A percentile compares a stretch with the other conserved stretches of the same genome.
Evolutionary conservation across 2,329 filamentous ascomycete genomes (phyloP).

Genomic region (Fusarium bactridioides): DNA sequence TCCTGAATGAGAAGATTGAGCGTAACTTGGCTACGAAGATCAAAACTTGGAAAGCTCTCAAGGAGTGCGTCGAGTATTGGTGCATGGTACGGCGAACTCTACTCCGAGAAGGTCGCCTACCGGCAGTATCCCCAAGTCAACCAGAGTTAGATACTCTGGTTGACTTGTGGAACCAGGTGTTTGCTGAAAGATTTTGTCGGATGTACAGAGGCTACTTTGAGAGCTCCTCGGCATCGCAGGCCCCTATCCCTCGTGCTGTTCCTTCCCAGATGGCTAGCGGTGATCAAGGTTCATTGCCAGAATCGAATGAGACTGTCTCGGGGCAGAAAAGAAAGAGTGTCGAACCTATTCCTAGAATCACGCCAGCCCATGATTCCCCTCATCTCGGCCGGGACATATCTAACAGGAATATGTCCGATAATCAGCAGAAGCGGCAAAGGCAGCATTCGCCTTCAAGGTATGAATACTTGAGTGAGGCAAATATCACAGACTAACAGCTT

Average conservation of each 20-base stretch:
- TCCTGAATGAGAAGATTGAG: rapidly evolving
- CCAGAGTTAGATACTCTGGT: background rate
- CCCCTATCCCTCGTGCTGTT: rapidly evolving
- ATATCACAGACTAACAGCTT: background rate
- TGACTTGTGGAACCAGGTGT: background rate
- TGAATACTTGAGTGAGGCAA: background rate
- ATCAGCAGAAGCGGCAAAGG: background rate
- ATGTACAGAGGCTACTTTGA: background rate
- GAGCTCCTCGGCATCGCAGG: rapidly evolving
- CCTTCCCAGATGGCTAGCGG: rapidly evolving
- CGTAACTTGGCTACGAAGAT: background rate
- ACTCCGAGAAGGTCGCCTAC: background rate
- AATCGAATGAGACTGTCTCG: rapidly evolving
- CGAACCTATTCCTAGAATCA: background rate
- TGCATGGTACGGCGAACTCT: rapidly evolving
- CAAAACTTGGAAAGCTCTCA: background rate
- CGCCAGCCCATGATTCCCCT: rapidly evolving
- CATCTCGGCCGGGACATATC: background rate
- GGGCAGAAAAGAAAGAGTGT: background rate
- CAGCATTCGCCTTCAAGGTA: rapidly evolving
- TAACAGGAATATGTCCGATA: rapidly evolving
- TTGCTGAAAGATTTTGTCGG: rapidly evolving
- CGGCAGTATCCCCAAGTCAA: rapidly evolving
- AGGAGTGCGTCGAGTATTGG: background rate
- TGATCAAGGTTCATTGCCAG: background rate